Base-by-base conservation (phyloP, 768 basidiomycete species). In the Boletus vermiculosoides region DNA sequence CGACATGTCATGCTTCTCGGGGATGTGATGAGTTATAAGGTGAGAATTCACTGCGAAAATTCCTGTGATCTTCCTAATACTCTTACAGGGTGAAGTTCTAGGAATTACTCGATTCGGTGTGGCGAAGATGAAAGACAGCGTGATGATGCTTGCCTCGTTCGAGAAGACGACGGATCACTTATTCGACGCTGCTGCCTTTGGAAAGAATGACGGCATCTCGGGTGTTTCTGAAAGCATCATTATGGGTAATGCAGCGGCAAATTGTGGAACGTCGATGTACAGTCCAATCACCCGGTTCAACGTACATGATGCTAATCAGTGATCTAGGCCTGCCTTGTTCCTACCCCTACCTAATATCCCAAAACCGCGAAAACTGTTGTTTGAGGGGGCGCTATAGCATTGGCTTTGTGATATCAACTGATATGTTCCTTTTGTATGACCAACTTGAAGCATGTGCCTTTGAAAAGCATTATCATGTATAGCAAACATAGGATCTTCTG, bases 201-300 rank as follows among this genome's bases (percentile, higher is more conserved):
- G 94, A 12, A 98, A 98, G 74, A 93, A 86, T 49, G 97, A 99
- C 67, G 84, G 83, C 55, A 97, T 99, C 52, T 87, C 92, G 31
- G 97, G 97, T 50, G 96, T 99, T 7, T 98, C 97, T 20, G 97
- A 99, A 73, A 98, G 96, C 70, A 99, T 99, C 70, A 98, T 99
- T 73, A 95, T 99, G 94, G 95, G 95, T 33, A 97, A 96, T 66
- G 87, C 95, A 37, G 94, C 95, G 1, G 89, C 93, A 6, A 90
- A 86, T 66, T 95, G 94, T 66, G 95, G 95, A 28, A 98, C 95
- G 10, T 95, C 94, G 0, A 88, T 98, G 94, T 95, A 68, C 59
- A 83, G 73, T 25, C 15, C 50, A 5, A 20, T 50, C 47, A 45
- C 42, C n/a, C n/a, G 23, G 45, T 37, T 56, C 22, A 16, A 50